Evolutionary conservation across 768 basidiomycete genomes (phyloP), one percentile per base, ranked within the genome.

Genomic region (Boletus rubroflammeus): DNA sequence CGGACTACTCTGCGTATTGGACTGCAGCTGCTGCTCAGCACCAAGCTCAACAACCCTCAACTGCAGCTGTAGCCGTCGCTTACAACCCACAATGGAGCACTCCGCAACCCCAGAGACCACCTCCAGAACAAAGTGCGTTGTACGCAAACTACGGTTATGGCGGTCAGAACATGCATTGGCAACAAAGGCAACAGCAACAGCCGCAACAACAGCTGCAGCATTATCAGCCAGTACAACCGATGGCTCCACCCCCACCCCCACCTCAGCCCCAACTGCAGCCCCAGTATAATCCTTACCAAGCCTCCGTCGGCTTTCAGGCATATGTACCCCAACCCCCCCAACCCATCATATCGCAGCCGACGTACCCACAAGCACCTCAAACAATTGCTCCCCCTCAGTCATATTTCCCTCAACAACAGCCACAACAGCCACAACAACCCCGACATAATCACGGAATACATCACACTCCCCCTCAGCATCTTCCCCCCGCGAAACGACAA

Each of bases 121-220:
- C 88, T 31, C 76, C 87, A 14, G 88, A 92, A 60, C 90, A 93
- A 65, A 88, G 85, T 66, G 85, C 88, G 25, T 72, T 94, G 21
- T 95, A 94, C 66, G 90, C 91, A 1, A 93, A 93, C 67, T 95
- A 95, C 65, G 93, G 93, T 31, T 95, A 96, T 67, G 90, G 90
- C 3, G 79, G 82, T 45, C 85, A 88, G 60, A 76, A 72, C 56
- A 66, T 75, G 55, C 74, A 78, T 63, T 83, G 84, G 81, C 85
- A 84, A 56, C 79, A 81, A 51, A 84, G 86, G 62, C 86, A 86
- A 41, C 84, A 82, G 40, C 85, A 84, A 47, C 80, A 76, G 36
- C 80, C 75, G 44, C 76, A 78, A 55, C 72, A 67, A 55, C 73
- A 68, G 15, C 73, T 69, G 10, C 82, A 81, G 41, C 78, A 78